A percentile compares a stretch with the other conserved stretches of the same genome.
These are phyloP conservation scores for Phytophthora ohioensis DNA, from an alignment of 352 stramenopile species.

Conservation along the genomic window DNA sequence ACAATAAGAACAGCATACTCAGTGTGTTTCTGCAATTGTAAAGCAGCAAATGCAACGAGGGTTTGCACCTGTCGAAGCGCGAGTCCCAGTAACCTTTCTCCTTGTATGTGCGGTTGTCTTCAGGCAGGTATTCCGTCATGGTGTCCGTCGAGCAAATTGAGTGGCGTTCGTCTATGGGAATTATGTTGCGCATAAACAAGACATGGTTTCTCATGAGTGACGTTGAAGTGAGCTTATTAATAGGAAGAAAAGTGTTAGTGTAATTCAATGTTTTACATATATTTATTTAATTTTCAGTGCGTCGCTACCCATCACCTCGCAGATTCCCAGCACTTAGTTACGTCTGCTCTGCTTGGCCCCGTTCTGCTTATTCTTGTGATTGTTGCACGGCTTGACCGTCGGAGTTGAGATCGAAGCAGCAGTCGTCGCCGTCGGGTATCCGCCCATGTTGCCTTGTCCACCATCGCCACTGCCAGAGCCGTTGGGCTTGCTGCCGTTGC, in stretches of 20 bases:
- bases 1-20: not conserved
- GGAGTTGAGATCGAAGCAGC: not conserved
- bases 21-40: not conserved
- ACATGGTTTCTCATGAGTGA: not conserved
- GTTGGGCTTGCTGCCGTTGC: not conserved
- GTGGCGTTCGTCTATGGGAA: not conserved
- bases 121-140: conserved; percentile 53
- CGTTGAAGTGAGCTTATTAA: too few species aligned
- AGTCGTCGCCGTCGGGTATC: not conserved
- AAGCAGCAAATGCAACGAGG: not conserved
- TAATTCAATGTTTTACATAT: too few species aligned
- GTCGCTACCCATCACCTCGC: not conserved
- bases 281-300: not conserved
- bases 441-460: not conserved
- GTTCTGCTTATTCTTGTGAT: conserved; percentile 17
- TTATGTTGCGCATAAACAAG: not conserved
- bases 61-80: conserved; percentile 58
- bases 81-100: conserved; percentile 79
- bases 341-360: conserved; percentile 11
- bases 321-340: conserved; percentile 7
- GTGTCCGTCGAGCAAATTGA: conserved; percentile 6
- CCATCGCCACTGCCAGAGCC: not conserved
- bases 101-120: conserved; percentile 72
- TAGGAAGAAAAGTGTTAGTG: not conserved
- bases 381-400: conserved; percentile 11